Percentiles rank a stretch among this genome's conserved stretches.
phyloP scores from a whole-genome alignment of 371 early-diverging fungal species.

The Parasitella parasitica region DNA sequence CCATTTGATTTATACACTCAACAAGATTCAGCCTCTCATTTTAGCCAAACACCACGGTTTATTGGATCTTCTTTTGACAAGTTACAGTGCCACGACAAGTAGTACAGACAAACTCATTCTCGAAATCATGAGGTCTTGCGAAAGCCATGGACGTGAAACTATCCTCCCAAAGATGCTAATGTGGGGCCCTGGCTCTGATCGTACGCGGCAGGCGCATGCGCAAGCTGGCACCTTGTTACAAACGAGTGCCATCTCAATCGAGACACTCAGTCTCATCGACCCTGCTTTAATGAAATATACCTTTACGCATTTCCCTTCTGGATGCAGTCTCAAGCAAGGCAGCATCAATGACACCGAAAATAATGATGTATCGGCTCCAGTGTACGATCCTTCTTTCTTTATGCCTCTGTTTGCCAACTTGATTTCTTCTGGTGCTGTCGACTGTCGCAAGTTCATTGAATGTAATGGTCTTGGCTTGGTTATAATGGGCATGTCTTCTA shows the following conservation, averaged over 20 bases:
- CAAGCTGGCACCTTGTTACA: slow-evolving; percentile 41
- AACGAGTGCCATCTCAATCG: slow-evolving; percentile 40
- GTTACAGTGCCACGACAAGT: slow-evolving; percentile 59
- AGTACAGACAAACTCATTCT: slow-evolving; percentile 51
- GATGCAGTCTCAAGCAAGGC: slow-evolving; percentile 25
- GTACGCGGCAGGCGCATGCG: slow-evolving; percentile 39
- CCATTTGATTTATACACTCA: slow-evolving; percentile 46
- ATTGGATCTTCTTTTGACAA: slow-evolving; percentile 50
- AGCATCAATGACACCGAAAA: neutral
- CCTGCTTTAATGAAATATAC: slow-evolving; percentile 65
- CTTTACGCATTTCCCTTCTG: slow-evolving; percentile 56
- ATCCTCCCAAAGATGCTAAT: slow-evolving; percentile 50
- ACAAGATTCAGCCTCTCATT: slow-evolving; percentile 43
- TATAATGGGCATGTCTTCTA: slow-evolving; percentile 61
- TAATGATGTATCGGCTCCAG: neutral
- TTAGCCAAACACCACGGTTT: slow-evolving; percentile 47
- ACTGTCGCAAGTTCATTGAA: slow-evolving; percentile 68
- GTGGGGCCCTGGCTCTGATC: slow-evolving; percentile 60
- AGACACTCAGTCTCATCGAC: slow-evolving; percentile 67
- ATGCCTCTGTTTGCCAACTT: slow-evolving; percentile 68
- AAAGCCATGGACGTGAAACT: slow-evolving; percentile 45
- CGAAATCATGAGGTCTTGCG: slow-evolving; percentile 47
- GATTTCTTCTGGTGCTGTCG: slow-evolving; percentile 56
- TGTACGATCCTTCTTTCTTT: slow-evolving; percentile 74
- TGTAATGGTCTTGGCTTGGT: slow-evolving; percentile 69